Base-by-base conservation (phyloP, 2,329 filamentous ascomycete species). In the Trichoderma hamatum region DNA sequence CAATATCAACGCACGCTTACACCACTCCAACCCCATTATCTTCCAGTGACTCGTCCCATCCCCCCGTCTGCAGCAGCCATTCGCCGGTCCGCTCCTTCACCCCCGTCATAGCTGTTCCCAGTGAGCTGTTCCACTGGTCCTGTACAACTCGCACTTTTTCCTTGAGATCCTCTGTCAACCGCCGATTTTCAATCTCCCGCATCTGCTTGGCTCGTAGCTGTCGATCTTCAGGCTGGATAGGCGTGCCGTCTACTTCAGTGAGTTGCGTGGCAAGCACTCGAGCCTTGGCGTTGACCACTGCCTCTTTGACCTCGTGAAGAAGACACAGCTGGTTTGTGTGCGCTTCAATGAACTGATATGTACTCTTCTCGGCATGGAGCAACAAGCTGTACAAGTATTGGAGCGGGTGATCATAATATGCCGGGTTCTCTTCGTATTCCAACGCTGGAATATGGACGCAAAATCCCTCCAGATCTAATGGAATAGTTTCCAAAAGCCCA, bases 261-360 rank as follows among this genome's bases (percentile, higher is more conserved):
- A 88, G 83, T 76, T 93, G 88, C 0, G 88, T 87, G 77, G 93
- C 90, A 72, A 91, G 84, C 21, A 91, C 83, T 71, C 88, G 85
- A 64, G 88, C 88, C 72, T 89, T 89, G 9, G 92, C 91, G 58
- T 85, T 85, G 76, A 92, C 90, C 2, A 92, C 89, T 0, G 90
- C 90, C 66, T 92, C 92, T 76, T 93, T 93, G 65, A 97, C 93
- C 80, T 97, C 94, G 75, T 97, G 96, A 68, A 97, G 81, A 46
- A 98, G 84, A 76, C 95, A 98, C 28, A 97, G 84, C 39, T 97
- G 83, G 76, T 97, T 97, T 34, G 89, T 95, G 82, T 98, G 95
- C 7, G 90, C 92, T 82, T 98, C 96, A 75, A 98, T 97, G 80
- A 97, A 98, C 78, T 98, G 96, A 76, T 97, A 96, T 10, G 93